phyloP scores from a whole-genome alignment of 331 rosid genomes.

The Malus hybrid region DNA sequence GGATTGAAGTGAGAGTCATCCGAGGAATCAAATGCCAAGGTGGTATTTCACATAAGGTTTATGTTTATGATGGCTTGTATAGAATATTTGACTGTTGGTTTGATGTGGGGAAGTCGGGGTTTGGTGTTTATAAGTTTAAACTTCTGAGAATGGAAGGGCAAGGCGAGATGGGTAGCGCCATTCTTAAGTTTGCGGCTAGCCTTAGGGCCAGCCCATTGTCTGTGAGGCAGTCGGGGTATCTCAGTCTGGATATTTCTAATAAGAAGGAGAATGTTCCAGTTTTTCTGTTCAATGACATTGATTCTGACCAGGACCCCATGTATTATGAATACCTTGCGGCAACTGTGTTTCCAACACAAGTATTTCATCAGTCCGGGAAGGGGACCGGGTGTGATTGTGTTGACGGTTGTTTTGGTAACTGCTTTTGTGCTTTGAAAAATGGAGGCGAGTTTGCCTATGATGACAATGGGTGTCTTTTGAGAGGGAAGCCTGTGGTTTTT shows the following conservation, averaged over 20 bases:
- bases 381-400: slow-evolving; percentile 64
- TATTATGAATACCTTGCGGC: slow-evolving; percentile 52
- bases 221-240: slow-evolving; percentile 44
- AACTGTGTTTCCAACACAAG: slow-evolving; percentile 62
- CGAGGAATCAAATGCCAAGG: slow-evolving; percentile 58
- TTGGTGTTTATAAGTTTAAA: slow-evolving; percentile 84
- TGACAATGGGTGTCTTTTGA: slow-evolving; percentile 54
- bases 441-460: slow-evolving; percentile 68
- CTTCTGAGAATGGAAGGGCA: slow-evolving; percentile 77
- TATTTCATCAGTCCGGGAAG: slow-evolving; percentile 51
- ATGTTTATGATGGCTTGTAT: slow-evolving; percentile 88
- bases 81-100: slow-evolving; percentile 71
- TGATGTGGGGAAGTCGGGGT: slow-evolving; percentile 91
- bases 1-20: slow-evolving; percentile 87
- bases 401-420: slow-evolving; percentile 43
- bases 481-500: slow-evolving; percentile 78
- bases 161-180: slow-evolving; percentile 69
- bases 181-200: slow-evolving; percentile 46
- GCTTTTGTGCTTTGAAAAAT: slow-evolving; percentile 78
- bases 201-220: slow-evolving; percentile 46
- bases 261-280: slow-evolving; percentile 46
- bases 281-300: slow-evolving; percentile 70
- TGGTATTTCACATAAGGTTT: slow-evolving; percentile 47
- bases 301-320: slow-evolving; percentile 57
- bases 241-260: slow-evolving; percentile 60